These are phyloP conservation scores for Leccinellum luteum DNA, from an alignment of 768 basidiomycete genomes.

Conservation along the genomic window DNA sequence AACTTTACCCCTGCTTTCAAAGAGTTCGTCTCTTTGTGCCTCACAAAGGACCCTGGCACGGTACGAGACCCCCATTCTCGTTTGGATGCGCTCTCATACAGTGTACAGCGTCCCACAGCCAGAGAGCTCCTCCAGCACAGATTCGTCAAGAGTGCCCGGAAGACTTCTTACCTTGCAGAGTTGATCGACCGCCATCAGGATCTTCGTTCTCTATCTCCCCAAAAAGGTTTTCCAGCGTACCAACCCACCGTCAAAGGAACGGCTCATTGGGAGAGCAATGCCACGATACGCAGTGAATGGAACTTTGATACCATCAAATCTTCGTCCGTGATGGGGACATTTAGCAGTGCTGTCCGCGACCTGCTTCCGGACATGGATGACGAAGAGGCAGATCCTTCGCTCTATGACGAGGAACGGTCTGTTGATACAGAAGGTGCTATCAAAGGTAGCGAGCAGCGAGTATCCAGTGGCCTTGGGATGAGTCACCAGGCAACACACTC, in stretches of 20 bases:
- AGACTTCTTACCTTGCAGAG: constrained; percentile 81
- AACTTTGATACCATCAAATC: constrained; percentile 88
- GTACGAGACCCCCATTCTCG: constrained; percentile 42
- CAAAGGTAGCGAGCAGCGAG: constrained; percentile 57
- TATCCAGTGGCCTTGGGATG: constrained; percentile 41
- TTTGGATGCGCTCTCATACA: constrained; percentile 10
- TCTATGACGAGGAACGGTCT: constrained; percentile 49
- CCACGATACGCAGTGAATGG: constrained; percentile 90
- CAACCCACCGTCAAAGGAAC: constrained; percentile 59
- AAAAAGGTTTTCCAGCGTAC: constrained; percentile 51
- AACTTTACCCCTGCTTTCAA: constrained; percentile 84
- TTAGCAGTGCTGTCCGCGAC: constrained; percentile 70
- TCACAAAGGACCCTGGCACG: constrained; percentile 86
- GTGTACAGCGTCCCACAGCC: constrained; percentile 76
- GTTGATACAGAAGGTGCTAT: constrained; percentile 63
- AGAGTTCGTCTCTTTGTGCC: constrained; percentile 85
- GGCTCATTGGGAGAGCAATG: constrained; percentile 65
- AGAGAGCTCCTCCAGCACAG: constrained; percentile 91
- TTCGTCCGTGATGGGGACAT: constrained; percentile 71
- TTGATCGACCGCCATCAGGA: constrained; percentile 87
- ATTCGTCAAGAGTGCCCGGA: constrained; percentile 83
- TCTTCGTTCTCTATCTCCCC: constrained; percentile 60
- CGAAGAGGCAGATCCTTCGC: constrained; percentile 41
- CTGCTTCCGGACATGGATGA: constrained; percentile 59
- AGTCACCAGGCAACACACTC: constrained; percentile 61